phyloP scores from a whole-genome alignment of 2,329 filamentous ascomycete species.

The Aspergillus sp. region DNA sequence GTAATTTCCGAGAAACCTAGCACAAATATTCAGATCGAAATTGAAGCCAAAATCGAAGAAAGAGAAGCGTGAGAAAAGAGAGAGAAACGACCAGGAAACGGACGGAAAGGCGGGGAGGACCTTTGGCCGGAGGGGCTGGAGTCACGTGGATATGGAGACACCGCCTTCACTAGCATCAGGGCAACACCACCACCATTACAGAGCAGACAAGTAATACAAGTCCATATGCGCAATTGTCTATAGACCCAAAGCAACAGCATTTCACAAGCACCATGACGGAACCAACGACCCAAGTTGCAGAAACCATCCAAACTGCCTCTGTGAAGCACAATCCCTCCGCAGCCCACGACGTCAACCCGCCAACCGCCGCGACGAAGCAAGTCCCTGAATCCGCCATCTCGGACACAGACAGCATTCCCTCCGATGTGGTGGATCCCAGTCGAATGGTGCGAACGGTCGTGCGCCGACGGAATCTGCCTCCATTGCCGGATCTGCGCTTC shows the following conservation, averaged over 20 bases:
- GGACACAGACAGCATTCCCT: slow-evolving; percentile 38
- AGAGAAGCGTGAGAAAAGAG: neutral
- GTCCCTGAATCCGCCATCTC: slow-evolving; percentile 38
- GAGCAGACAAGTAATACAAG: neutral
- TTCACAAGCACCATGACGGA: slow-evolving; percentile 42
- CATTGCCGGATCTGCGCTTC: slow-evolving; percentile 75
- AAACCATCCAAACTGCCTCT: slow-evolving; percentile 71
- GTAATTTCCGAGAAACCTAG: no score
- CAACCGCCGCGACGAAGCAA: slow-evolving; percentile 64
- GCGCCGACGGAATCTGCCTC: slow-evolving; percentile 53
- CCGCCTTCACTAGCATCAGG: neutral
- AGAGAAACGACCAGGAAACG: slow-evolving; percentile 11
- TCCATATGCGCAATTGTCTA: neutral
- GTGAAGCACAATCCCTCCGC: slow-evolving; percentile 66
- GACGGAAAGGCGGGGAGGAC: neutral
- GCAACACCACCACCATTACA: no score
- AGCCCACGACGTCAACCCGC: slow-evolving; percentile 68
- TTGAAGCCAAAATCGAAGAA: neutral
- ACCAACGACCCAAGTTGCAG: slow-evolving; percentile 61
- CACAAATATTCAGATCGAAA: neutral
- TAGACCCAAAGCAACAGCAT: neutral
- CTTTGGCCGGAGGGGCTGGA: neutral
- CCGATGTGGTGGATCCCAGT: slow-evolving; percentile 38
- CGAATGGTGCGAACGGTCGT: slow-evolving; percentile 28
- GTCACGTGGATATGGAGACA: neutral